Base-by-base conservation (phyloP, 208 protist genomes). In the Spongospora subterranea region DNA sequence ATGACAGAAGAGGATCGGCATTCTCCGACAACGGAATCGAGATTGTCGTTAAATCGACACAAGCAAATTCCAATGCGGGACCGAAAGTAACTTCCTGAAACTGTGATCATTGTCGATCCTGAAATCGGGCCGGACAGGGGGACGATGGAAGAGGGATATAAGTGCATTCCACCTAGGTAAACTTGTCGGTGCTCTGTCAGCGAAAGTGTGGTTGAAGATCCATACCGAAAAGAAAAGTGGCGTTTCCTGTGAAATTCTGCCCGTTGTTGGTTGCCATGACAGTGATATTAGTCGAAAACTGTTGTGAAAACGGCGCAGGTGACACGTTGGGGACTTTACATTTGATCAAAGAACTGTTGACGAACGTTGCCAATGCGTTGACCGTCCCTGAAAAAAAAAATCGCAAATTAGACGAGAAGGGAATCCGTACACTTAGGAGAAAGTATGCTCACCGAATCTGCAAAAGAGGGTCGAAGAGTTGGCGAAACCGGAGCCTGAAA, bases 261-360 rank as follows among this genome's bases (percentile, higher is more conserved):
- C 71, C 71, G 35, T 82, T 82, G 71, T 82, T 82, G 71, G 17
- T 82, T 35, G 40, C 71, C n/a, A 17, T 39, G n/a, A 82, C 71
- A 20, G 40, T 82, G 40, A 82, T n/a, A 82, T 35, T 39, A 17
- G 71, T 82, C 17, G n/a, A 6, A 17, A 6, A 43, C n/a, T 43
- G 35, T 82, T 35, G 71, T 35, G 71, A 6, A 6, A 82, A 82
- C 6, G n/a, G 71, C n/a, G 50, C 71, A 6, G 6, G 71, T 82
- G 17, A n/a, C 71, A 43, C n/a, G n/a, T 6, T n/a, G 6, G 71
- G 71, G 35, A 82, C 71, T 39, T 6, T 20, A 82, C 71, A 82
- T 35, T n/a, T 35, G 6, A 43, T 82, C n/a, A n/a, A 6, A 6
- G 71, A 39, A 35, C 17, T 82, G 35, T 82, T 60, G 50, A 60